Percentiles rank a stretch among this genome's conserved stretches.
Conservation (phyloP, 345 rosid genomes). For the Combretum micranthum region DNA sequence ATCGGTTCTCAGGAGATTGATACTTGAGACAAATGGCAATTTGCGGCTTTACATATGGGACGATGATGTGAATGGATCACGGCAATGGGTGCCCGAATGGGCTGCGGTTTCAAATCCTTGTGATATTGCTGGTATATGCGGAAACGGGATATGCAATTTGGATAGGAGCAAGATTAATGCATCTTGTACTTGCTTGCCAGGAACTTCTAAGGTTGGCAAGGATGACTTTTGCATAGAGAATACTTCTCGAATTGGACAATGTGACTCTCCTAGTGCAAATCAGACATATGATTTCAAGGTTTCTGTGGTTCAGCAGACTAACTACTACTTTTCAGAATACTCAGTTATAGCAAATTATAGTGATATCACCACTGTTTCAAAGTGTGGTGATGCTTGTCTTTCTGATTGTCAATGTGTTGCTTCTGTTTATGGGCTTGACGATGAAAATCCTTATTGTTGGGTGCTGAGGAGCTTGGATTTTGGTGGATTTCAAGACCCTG, state of each 20-base stretch:
- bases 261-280: slow-evolving; percentile 26
- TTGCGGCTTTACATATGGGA: slow-evolving; percentile 79
- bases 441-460: slow-evolving; percentile 91
- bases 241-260: slow-evolving; percentile 38
- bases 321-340: slow-evolving; percentile 57
- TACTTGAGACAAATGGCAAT: slow-evolving; percentile 73
- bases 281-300: slow-evolving; percentile 33
- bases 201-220: slow-evolving; percentile 35
- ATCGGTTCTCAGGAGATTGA: slow-evolving; percentile 45
- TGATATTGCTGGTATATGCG: slow-evolving; percentile 77
- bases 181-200: slow-evolving; percentile 67
- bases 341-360: slow-evolving; percentile 68
- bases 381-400: slow-evolving; percentile 71
- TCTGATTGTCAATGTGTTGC: slow-evolving; percentile 77
- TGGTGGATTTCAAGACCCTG: slow-evolving; percentile 75
- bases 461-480: slow-evolving; percentile 56
- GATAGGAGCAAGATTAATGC: slow-evolving; percentile 68
- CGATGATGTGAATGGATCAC: slow-evolving; percentile 64
- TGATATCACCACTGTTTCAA: slow-evolving; percentile 37
- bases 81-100: slow-evolving; percentile 86
- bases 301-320: slow-evolving; percentile 60
- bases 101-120: slow-evolving; percentile 93
- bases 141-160: slow-evolving; percentile 72
- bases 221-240: slow-evolving; percentile 37
- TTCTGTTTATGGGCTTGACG: slow-evolving; percentile 83